A percentile compares a stretch with the other conserved stretches of the same genome.
These are phyloP conservation scores for Heliamphora exappendiculata DNA, from an alignment of 148 eudicot genomes.

Conservation along the genomic window DNA sequence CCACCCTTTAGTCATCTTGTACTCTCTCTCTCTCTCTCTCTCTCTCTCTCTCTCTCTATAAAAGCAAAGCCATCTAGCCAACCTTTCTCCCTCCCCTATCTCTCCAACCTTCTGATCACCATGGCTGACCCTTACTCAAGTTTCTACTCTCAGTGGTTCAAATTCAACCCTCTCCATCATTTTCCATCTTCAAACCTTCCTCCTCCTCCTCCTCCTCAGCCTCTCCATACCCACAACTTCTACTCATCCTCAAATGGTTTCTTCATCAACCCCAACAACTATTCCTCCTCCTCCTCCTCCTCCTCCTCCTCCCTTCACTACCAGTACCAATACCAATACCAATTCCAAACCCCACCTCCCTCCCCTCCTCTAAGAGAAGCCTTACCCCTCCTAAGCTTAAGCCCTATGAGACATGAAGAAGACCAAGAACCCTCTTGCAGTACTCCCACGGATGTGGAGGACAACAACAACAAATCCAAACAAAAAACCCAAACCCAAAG, in stretches of 20 bases:
- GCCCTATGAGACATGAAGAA: slow-evolving; percentile 23
- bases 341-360: slow-evolving; percentile 26
- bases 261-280: slow-evolving; percentile 6
- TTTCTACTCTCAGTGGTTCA: slow-evolving; percentile 41
- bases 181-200: slow-evolving; percentile 15
- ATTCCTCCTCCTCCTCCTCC: too few relatives aligned
- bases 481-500: not conserved
- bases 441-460: slow-evolving; percentile 16
- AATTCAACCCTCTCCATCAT: slow-evolving; percentile 31
- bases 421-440: slow-evolving; percentile 13
- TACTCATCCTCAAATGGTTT: slow-evolving; percentile 13
- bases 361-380: slow-evolving; percentile 61
- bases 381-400: slow-evolving; percentile 49
- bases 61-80: slow-evolving; percentile 19
- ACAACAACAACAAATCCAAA: slow-evolving; percentile 10
- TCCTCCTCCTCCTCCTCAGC: slow-evolving; percentile 8
- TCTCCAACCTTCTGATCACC: slow-evolving; percentile 15
- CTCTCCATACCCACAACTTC: slow-evolving; percentile 10
- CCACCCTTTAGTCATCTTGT: slow-evolving; percentile 33
- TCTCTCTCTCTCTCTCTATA: slow-evolving; percentile 31
- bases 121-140: slow-evolving; percentile 58
- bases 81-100: slow-evolving; percentile 15
- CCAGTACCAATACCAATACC: too few relatives aligned
- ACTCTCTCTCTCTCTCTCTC: slow-evolving; percentile 19
- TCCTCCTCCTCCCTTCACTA: too few relatives aligned